Evolutionary conservation across 306 rosid species (phyloP), one percentile per base, ranked within the genome.

Genomic region (Dryas alaskensis): DNA sequence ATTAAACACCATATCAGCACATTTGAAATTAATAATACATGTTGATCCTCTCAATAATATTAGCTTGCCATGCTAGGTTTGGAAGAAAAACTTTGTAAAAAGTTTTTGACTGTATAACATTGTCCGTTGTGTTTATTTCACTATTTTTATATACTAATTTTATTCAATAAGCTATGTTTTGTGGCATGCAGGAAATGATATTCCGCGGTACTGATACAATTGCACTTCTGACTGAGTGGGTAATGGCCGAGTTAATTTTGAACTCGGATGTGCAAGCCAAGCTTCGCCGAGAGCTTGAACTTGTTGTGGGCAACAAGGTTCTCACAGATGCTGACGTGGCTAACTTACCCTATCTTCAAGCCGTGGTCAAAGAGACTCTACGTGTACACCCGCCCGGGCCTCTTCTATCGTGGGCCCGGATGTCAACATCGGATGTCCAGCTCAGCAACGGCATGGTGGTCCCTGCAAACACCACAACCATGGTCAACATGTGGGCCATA

Each of bases 401-500:
- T 12, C 84, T 86, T 0, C 82, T 86, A 2, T 86, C 90, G 2
- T 87, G 88, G 90, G 90, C 90, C 80, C 81, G 90, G 0, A 64
- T 84, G 4, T 81, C 90, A 31, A 84, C 86, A 13, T 79, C 90
- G 3, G 86, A 84, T 14, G 85, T 82, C 59, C 84, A 83, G 22
- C 84, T 84, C 50, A 82, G 83, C 81, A 84, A 87, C 76, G 88
- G 85, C 1, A 84, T 84, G 88, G 64, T 84, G 25, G 42, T 87
- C 73, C 90, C 88, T 3, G 81, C 75, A 14, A 54, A 77, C 62
- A 87, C 90, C 1, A 81, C 86, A 2, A 86, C 86, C 59, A 86
- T 86, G 87, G 88, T 86, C 40, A 86, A 86, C 72, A 86, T 86
- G 90, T 86, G 90, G 90, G 87, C 86, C 59, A 86, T 86, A 22